Evolutionary conservation across 164 flowering plant species (phyloP).

Genomic region (Pachysandra terminalis): DNA sequence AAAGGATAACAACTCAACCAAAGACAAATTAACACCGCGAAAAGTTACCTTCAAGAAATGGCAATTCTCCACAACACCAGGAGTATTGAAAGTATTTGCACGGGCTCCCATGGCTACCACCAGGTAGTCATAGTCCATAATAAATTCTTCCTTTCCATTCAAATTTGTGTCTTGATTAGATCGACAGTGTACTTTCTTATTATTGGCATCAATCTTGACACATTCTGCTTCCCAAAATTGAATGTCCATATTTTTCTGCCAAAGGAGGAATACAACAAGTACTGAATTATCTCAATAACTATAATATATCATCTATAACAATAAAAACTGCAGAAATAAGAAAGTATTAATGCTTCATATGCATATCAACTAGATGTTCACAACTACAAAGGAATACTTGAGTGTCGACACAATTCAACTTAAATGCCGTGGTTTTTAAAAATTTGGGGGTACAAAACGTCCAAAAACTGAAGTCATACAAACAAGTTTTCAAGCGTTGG

Average conservation of each 20-base stretch:
- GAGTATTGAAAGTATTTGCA: slow-evolving; percentile 76
- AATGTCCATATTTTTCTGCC: slow-evolving; percentile 49
- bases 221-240: slow-evolving; percentile 71
- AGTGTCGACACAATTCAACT: neutral
- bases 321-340: neutral
- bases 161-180: slow-evolving; percentile 28
- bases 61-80: slow-evolving; percentile 75
- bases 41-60: slow-evolving; percentile 75
- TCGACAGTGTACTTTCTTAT: slow-evolving; percentile 51
- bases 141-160: slow-evolving; percentile 51
- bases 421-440: too few relatives aligned
- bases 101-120: slow-evolving; percentile 79
- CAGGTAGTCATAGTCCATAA: slow-evolving; percentile 66
- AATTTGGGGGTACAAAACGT: too few relatives aligned
- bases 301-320: neutral
- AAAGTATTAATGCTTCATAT: too few relatives aligned
- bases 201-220: slow-evolving; percentile 56
- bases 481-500: too few relatives aligned
- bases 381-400: neutral
- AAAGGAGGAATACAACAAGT: neutral
- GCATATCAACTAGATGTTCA: neutral
- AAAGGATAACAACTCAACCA: too few relatives aligned
- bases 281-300: slow-evolving; percentile 3
- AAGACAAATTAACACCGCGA: neutral
- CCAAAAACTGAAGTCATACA: too few relatives aligned